Conservation (phyloP, 495 filamentous ascomycete species). For the Filosporella fistucella region DNA sequence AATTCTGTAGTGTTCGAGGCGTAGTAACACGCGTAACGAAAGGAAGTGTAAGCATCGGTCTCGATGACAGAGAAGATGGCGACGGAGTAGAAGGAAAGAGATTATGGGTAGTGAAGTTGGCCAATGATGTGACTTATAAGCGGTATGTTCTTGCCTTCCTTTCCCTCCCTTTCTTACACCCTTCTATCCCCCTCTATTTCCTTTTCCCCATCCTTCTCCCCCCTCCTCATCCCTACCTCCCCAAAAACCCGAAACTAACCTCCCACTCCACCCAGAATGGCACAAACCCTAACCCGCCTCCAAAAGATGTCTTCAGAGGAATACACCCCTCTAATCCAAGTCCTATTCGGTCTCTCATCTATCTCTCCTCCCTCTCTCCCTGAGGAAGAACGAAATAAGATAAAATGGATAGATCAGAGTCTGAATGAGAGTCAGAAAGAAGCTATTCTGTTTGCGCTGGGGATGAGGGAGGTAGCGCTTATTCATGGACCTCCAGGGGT, state of each 20-base stretch:
- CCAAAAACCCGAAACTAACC: too few species aligned
- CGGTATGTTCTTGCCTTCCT: constrained; percentile 41
- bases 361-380: constrained; percentile 49
- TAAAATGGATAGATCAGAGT: constrained; percentile 72
- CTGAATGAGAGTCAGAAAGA: constrained; percentile 90
- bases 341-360: constrained; percentile 72
- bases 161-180: not conserved
- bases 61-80: constrained; percentile 49
- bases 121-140: constrained; percentile 90
- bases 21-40: constrained; percentile 71
- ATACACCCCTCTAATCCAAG: constrained; percentile 69
- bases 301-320: constrained; percentile 65
- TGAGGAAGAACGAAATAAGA: constrained; percentile 30
- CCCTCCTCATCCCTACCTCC: too few species aligned
- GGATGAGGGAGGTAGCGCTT: constrained; percentile 76
- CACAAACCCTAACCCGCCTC: constrained; percentile 77
- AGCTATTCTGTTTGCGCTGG: constrained; percentile 84
- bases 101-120: constrained; percentile 76
- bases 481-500: constrained; percentile 92
- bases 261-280: too few species aligned
- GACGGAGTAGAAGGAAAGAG: constrained; percentile 57
- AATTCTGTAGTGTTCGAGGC: too few species aligned
- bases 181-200: too few species aligned
- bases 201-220: too few species aligned
- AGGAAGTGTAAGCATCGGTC: constrained; percentile 65